Evolutionary conservation across 352 stramenopile genomes (phyloP).

Genomic region (Pythium insidiosum): DNA sequence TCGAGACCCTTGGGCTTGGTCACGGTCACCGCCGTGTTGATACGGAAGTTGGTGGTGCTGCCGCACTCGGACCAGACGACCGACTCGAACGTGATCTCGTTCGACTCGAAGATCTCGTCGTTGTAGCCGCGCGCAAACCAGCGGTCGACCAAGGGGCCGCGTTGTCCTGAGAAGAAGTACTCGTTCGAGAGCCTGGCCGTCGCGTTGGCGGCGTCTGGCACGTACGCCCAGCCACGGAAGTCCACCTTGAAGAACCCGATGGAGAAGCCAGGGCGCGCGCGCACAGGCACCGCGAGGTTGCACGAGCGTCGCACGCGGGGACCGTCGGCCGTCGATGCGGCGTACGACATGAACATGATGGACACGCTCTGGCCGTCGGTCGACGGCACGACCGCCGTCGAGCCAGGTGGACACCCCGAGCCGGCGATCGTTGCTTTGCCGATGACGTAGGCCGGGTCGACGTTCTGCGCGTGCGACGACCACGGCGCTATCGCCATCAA

Average conservation of each 20-base stretch:
- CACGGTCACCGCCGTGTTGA: conserved; percentile 18
- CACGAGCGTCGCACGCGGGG: conserved; percentile 10
- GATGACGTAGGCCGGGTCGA: conserved; percentile 5
- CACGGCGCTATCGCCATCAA: too few relatives aligned
- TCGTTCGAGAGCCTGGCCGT: conserved; percentile 18
- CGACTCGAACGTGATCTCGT: conserved; percentile 16
- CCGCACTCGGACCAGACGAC: conserved; percentile 26
- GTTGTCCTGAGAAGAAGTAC: conserved; percentile 27
- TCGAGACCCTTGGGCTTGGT: neutral
- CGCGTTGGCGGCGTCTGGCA: conserved; percentile 6
- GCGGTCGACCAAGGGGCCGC: conserved; percentile 5
- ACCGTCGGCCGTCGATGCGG: neutral
- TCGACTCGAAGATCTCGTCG: conserved; percentile 20
- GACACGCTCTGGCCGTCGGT: conserved; percentile 17
- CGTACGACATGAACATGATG: conserved; percentile 20
- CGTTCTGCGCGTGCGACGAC: neutral
- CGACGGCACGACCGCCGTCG: conserved; percentile 2
- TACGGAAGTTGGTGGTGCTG: conserved; percentile 23
- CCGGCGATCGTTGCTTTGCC: conserved; percentile 11
- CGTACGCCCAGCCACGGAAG: conserved; percentile 25
- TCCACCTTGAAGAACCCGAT: conserved; percentile 29
- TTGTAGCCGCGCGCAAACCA: conserved; percentile 8
- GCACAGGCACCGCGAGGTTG: conserved; percentile 17
- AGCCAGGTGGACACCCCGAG: conserved; percentile 11
- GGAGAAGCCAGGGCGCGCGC: conserved; percentile 9